phyloP scores from a whole-genome alignment of 768 basidiomycete genomes.

The Auricularia sp. region DNA sequence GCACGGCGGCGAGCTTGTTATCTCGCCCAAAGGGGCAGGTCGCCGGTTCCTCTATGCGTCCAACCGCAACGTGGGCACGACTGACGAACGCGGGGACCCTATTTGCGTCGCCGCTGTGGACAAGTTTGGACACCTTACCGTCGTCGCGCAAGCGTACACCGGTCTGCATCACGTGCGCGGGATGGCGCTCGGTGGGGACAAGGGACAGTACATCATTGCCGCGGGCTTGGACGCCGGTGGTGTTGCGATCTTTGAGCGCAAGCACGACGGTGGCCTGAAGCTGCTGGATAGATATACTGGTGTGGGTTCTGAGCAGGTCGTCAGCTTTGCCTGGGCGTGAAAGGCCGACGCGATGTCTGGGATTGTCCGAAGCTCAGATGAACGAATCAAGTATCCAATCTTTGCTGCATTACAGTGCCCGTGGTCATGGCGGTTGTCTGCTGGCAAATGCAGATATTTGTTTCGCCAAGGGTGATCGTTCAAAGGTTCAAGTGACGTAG shows the following conservation, averaged over 20 bases:
- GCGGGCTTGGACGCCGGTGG: constrained; percentile 11
- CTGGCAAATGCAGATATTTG: too few species aligned
- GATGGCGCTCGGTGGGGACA: constrained; percentile 7
- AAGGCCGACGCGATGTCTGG: too few species aligned
- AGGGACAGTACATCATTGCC: constrained; percentile 11
- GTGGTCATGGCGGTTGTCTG: too few species aligned
- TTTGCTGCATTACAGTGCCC: too few species aligned
- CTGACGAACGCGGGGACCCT: constrained; percentile 15
- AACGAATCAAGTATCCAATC: too few species aligned
- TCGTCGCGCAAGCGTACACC: constrained; percentile 10
- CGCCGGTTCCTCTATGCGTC: constrained; percentile 23
- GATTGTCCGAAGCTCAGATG: too few species aligned
- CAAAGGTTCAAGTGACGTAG: too few species aligned
- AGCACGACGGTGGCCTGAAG: background rate
- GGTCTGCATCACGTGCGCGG: constrained; percentile 12
- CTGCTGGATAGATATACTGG: background rate
- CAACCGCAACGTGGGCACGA: constrained; percentile 8
- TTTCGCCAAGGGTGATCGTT: too few species aligned
- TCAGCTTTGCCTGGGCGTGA: constrained; percentile 6
- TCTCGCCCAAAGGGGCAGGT: constrained; percentile 38
- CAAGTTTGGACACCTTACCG: constrained; percentile 1
- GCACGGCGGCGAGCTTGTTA: constrained; percentile 52
- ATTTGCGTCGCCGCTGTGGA: constrained; percentile 9
- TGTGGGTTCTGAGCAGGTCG: background rate
- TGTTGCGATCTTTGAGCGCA: constrained; percentile 9